Evolutionary conservation across 2,329 filamentous ascomycete species (phyloP).

Genomic region (Diaporthe aspalathi): DNA sequence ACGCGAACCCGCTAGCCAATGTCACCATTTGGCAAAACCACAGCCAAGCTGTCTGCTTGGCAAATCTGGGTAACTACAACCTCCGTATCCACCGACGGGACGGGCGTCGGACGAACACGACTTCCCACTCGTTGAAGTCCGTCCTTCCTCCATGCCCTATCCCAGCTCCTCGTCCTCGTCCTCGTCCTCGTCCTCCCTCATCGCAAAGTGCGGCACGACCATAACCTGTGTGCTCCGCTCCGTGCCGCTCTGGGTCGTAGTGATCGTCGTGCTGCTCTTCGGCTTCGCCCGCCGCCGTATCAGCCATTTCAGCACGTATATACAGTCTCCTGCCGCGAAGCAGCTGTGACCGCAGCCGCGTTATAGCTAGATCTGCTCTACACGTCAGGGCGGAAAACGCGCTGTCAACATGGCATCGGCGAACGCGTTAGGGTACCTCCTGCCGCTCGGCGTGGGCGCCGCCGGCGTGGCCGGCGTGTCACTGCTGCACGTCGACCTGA

Average conservation of each 20-base stretch:
- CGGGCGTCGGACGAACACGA: not conserved
- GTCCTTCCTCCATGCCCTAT: conserved; percentile 32
- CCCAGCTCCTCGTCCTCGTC: conserved; percentile 25
- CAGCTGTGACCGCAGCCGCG: not conserved
- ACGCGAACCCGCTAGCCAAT: not conserved
- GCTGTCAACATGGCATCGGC: conserved; percentile 36
- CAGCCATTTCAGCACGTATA: conserved; percentile 22
- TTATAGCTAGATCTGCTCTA: not conserved
- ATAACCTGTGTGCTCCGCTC: conserved; percentile 55
- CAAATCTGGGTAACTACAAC: too few species aligned
- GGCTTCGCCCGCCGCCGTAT: conserved; percentile 50
- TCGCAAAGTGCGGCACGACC: conserved; percentile 57
- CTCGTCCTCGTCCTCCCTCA: conserved; percentile 42
- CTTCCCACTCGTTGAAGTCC: conserved; percentile 3
- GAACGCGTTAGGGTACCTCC: conserved; percentile 43
- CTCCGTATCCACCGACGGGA: not conserved
- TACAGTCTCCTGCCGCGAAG: not conserved
- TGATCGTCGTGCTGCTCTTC: conserved; percentile 51
- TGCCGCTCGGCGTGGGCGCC: conserved; percentile 55
- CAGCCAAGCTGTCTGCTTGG: not conserved
- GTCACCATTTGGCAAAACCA: conserved; percentile 8
- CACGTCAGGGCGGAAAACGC: not conserved
- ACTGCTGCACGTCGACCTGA: conserved; percentile 58
- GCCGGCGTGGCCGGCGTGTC: conserved; percentile 57
- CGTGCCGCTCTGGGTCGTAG: conserved; percentile 56